Percentiles rank a stretch among this genome's conserved stretches.
These are phyloP conservation scores for Trametes sanguinea DNA, from an alignment of 768 basidiomycete genomes.

Conservation along the genomic window DNA sequence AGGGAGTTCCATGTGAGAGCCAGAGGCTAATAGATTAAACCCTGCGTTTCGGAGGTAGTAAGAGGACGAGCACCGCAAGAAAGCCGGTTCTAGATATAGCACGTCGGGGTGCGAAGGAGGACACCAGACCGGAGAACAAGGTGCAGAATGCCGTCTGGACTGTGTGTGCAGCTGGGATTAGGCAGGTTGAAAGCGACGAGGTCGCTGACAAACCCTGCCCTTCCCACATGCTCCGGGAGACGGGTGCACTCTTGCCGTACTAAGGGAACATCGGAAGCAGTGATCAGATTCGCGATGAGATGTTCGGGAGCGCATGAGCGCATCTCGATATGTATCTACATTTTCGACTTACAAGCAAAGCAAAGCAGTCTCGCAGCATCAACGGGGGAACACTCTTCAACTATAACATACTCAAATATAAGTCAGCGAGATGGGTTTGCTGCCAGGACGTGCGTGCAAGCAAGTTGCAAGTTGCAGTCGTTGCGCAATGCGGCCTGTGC, in stretches of 20 bases:
- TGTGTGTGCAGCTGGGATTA: background rate
- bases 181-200: slow-evolving; percentile 13
- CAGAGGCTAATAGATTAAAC: slow-evolving; percentile 11
- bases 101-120: background rate
- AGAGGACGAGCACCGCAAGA: background rate
- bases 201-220: slow-evolving; percentile 17
- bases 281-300: slow-evolving; percentile 16
- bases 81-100: background rate
- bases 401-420: no score
- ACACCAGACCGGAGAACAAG: slow-evolving; percentile 9
- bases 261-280: background rate
- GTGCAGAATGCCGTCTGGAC: background rate
- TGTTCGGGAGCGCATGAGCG: slow-evolving; percentile 8
- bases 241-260: slow-evolving; percentile 8
- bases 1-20: slow-evolving; percentile 6
- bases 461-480: no score
- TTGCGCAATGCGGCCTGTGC: no score
- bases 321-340: no score
- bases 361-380: no score
- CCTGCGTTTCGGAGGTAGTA: slow-evolving; percentile 18
- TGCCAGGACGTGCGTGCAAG: no score
- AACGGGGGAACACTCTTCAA: no score
- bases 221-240: slow-evolving; percentile 9
- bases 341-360: no score
- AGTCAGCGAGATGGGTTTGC: no score